Percentiles rank a stretch among this genome's conserved stretches.
phyloP scores from a whole-genome alignment of 305 asterid species.

The Nicotiana rustica region DNA sequence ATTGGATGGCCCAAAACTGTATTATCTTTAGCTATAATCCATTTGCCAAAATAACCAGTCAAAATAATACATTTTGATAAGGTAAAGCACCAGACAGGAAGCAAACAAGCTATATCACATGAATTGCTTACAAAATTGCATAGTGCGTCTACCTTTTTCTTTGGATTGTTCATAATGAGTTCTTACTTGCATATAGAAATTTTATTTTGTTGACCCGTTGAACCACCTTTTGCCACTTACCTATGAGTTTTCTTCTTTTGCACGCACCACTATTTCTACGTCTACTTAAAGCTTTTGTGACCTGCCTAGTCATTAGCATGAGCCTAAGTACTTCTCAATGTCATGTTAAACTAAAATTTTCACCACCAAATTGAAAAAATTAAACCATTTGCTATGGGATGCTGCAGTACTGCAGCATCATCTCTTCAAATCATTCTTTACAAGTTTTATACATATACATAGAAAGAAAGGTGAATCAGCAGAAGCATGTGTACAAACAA shows the following conservation, averaged over 20 bases:
- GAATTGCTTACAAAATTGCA: conserved; percentile 1
- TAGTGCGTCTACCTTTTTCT: background rate
- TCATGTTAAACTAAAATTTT: background rate
- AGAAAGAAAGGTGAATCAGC: conserved; percentile 31
- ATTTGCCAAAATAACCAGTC: background rate
- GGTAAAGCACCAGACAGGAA: background rate
- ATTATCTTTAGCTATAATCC: background rate
- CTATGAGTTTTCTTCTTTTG: background rate
- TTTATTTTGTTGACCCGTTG: background rate
- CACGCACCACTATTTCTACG: background rate
- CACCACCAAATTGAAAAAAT: background rate
- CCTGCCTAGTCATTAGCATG: conserved; percentile 13
- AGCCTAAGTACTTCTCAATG: background rate
- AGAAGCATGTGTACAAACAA: conserved; percentile 2
- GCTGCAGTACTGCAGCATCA: background rate
- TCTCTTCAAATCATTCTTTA: background rate
- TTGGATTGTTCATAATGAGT: conserved; percentile 17
- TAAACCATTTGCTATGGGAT: background rate
- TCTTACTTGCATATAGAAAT: background rate
- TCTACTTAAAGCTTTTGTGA: background rate
- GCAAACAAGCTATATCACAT: conserved; percentile 15
- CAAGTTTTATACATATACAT: background rate
- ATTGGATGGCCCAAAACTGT: conserved; percentile 3
- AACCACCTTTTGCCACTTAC: background rate
- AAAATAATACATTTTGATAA: background rate